A percentile compares a stretch with the other conserved stretches of the same genome.
phyloP scores from a whole-genome alignment of 2,329 filamentous ascomycete genomes.

The Pseudonectria foliicola region DNA sequence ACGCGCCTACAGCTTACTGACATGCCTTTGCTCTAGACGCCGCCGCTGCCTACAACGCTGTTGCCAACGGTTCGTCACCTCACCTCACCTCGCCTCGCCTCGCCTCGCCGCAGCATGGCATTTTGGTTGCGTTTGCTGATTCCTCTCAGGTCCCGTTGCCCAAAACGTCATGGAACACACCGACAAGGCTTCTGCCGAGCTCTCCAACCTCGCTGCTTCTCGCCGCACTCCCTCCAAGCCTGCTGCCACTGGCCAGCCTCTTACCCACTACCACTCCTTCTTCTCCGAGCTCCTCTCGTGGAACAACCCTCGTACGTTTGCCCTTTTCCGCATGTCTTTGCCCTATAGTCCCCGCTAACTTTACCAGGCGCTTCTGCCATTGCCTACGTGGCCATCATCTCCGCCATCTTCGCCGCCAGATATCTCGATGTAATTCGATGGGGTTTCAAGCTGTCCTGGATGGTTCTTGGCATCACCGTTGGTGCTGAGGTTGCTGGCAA shows the following conservation, averaged over 20 bases:
- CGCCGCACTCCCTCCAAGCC: constrained; percentile 47
- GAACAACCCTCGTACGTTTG: constrained; percentile 56
- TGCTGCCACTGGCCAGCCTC: constrained; percentile 53
- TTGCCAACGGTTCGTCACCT: constrained; percentile 38
- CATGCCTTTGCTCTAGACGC: constrained; percentile 34
- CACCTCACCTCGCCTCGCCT: neutral
- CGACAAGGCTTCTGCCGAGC: constrained; percentile 48
- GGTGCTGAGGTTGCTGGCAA: constrained; percentile 56
- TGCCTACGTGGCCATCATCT: constrained; percentile 51
- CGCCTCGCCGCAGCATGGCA: constrained; percentile 8
- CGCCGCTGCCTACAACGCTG: constrained; percentile 39
- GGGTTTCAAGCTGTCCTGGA: constrained; percentile 58
- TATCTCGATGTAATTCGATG: constrained; percentile 62
- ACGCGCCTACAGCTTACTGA: constrained; percentile 22
- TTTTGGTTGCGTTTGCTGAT: constrained; percentile 1
- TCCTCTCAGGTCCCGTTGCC: constrained; percentile 46
- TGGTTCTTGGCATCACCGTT: constrained; percentile 53
- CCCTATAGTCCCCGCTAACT: constrained; percentile 7
- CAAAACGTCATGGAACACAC: constrained; percentile 51
- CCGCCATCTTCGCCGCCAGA: constrained; percentile 54
- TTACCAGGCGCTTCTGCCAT: constrained; percentile 54
- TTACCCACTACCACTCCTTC: constrained; percentile 66
- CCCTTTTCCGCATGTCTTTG: constrained; percentile 1
- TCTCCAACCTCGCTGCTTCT: constrained; percentile 50
- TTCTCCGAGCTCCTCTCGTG: constrained; percentile 63